Evolutionary conservation across 2,329 filamentous ascomycete genomes (phyloP).

Genomic region (Hymenoscyphus fructigenus): DNA sequence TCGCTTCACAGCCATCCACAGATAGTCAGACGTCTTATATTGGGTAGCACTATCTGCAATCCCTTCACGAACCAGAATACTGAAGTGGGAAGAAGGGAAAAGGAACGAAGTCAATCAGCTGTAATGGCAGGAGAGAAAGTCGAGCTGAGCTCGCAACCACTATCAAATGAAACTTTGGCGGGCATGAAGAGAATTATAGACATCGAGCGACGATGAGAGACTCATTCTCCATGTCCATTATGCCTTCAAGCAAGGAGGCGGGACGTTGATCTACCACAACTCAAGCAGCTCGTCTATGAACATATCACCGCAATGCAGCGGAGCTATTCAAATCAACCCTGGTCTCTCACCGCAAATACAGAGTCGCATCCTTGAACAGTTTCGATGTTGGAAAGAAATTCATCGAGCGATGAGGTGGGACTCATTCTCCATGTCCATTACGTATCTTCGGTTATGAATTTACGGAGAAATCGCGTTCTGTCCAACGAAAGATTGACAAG

Average conservation of each 20-base stretch:
- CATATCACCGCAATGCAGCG: background rate
- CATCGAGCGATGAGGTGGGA: too few species aligned
- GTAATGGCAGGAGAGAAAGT: constrained; percentile 34
- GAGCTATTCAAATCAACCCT: background rate
- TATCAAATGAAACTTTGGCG: constrained; percentile 22
- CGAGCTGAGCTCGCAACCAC: constrained; percentile 27
- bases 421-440: too few species aligned
- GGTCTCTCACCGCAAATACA: background rate
- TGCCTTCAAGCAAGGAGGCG: too few species aligned
- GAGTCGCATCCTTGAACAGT: too few species aligned
- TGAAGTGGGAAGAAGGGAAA: constrained; percentile 28
- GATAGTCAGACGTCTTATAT: constrained; percentile 72
- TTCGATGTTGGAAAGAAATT: too few species aligned
- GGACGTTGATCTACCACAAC: background rate
- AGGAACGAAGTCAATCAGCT: constrained; percentile 25
- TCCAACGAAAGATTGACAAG: too few species aligned
- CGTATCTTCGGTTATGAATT: too few species aligned
- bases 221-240: too few species aligned
- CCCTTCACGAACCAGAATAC: too few species aligned
- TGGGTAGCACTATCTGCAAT: constrained; percentile 58
- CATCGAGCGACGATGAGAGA: too few species aligned
- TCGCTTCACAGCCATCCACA: constrained; percentile 73
- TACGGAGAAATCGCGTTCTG: too few species aligned
- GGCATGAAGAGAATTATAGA: constrained; percentile 25
- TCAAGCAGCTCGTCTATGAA: background rate